Evolutionary conservation across 768 basidiomycete genomes (phyloP).

Genomic region (Kwoniella sp.): DNA sequence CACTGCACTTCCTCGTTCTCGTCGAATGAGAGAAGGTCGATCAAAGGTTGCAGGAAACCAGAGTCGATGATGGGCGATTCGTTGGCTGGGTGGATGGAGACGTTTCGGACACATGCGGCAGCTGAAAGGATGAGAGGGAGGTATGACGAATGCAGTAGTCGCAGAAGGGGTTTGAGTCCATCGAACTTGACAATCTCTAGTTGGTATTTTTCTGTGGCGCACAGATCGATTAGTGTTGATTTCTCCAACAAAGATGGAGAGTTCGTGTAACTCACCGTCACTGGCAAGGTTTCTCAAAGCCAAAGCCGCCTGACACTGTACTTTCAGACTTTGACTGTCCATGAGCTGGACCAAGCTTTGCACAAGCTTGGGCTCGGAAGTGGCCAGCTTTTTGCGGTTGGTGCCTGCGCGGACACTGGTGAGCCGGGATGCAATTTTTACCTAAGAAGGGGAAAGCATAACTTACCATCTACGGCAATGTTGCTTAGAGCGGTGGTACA

Average conservation of each 20-base stretch:
- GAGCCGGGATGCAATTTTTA: neutral
- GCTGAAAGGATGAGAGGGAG: constrained; percentile 96
- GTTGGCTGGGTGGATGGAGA: constrained; percentile 97
- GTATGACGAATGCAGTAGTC: constrained; percentile 93
- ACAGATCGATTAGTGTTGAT: too few species aligned
- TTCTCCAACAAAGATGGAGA: neutral
- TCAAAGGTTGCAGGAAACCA: constrained; percentile 92
- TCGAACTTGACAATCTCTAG: constrained; percentile 96
- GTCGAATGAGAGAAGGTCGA: constrained; percentile 94
- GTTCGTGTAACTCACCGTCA: constrained; percentile 67
- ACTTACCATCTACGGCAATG: constrained; percentile 89
- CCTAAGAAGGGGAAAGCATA: neutral
- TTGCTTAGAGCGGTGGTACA: constrained; percentile 98
- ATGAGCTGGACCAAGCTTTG: constrained; percentile 89
- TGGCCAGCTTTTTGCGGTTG: constrained; percentile 91
- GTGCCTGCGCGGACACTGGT: constrained; percentile 59
- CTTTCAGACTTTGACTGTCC: constrained; percentile 96
- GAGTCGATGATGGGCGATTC: constrained; percentile 99
- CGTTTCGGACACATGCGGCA: constrained; percentile 97
- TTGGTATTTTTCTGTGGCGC: constrained; percentile 92
- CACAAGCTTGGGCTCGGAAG: constrained; percentile 91
- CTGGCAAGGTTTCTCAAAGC: constrained; percentile 95
- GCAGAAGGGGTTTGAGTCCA: constrained; percentile 85
- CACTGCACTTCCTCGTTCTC: constrained; percentile 99
- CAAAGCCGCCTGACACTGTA: constrained; percentile 96